These are phyloP conservation scores for Athelia sp. DNA, from an alignment of 1,284 basidiomycete genomes.

Conservation along the genomic window DNA sequence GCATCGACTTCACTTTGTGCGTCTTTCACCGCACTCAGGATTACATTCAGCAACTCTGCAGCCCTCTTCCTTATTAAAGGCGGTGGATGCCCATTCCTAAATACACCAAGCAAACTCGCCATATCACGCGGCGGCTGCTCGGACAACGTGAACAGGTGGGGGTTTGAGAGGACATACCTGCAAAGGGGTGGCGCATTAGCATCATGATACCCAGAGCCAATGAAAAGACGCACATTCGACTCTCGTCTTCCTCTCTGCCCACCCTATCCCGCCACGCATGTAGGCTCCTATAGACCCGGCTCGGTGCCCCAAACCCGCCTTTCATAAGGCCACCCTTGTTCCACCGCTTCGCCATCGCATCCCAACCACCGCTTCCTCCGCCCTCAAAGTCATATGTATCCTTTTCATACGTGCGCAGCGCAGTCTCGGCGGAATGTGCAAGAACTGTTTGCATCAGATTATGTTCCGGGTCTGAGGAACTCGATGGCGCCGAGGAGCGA, in stretches of 20 bases:
- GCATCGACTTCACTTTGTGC: too few species aligned
- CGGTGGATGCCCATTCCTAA: conserved; percentile 52
- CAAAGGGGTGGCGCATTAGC: conserved; percentile 3
- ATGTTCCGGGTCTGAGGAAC: conserved; percentile 17
- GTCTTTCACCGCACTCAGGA: conserved; percentile 30
- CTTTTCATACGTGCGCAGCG: conserved; percentile 61
- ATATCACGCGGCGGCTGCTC: conserved; percentile 61
- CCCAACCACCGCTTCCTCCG: conserved; percentile 77
- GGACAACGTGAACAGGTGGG: conserved; percentile 64
- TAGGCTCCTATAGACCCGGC: conserved; percentile 66
- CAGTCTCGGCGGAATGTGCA: conserved; percentile 66
- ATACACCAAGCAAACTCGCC: conserved; percentile 48
- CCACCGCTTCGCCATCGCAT: conserved; percentile 73
- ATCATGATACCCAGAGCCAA: conserved; percentile 8
- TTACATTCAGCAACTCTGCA: conserved; percentile 57
- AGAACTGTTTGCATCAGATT: conserved; percentile 54
- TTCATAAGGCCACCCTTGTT: conserved; percentile 57
- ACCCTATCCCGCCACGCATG: conserved; percentile 85
- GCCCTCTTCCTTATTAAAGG: conserved; percentile 53
- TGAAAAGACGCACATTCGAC: conserved; percentile 53
- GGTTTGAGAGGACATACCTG: conserved; percentile 73
- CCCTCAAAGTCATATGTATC: conserved; percentile 64
- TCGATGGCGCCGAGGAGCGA: conserved; percentile 25
- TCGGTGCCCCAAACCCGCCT: conserved; percentile 33
- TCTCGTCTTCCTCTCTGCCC: conserved; percentile 87